Conservation (phyloP, 148 eudicot species). For the Rheum nobile region DNA sequence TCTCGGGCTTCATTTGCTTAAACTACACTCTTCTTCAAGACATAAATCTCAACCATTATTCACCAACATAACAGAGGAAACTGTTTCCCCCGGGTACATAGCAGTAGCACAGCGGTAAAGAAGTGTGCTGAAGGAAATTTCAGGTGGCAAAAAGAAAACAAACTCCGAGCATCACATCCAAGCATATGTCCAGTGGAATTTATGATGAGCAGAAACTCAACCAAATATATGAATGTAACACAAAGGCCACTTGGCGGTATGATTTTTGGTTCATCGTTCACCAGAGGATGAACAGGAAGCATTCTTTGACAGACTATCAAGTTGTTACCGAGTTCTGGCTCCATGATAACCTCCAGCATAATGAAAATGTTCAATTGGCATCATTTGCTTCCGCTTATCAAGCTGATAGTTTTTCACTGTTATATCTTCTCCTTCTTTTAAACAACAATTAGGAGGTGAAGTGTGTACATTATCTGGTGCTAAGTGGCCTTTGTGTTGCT, state of each 20-base stretch:
- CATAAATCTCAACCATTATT: no score
- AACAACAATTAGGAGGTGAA: background rate
- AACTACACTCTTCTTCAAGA: no score
- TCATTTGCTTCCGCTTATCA: slow-evolving; percentile 8
- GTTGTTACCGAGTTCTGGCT: background rate
- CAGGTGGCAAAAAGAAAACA: background rate
- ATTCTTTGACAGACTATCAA: background rate
- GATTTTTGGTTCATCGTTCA: background rate
- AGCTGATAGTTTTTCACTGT: slow-evolving; percentile 10
- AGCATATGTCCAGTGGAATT: background rate
- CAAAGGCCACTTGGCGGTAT: background rate
- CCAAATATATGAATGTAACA: slow-evolving; percentile 18
- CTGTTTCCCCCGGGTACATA: no score
- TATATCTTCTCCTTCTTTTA: slow-evolving; percentile 8
- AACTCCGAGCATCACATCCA: background rate
- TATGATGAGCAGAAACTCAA: background rate
- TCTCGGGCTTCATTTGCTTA: no score
- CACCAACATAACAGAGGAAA: no score
- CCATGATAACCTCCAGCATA: slow-evolving; percentile 11
- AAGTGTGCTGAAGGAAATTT: no score
- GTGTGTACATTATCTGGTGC: background rate
- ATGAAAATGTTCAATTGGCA: slow-evolving; percentile 7
- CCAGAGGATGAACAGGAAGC: background rate
- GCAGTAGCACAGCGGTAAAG: no score
- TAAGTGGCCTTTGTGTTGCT: slow-evolving; percentile 7